phyloP scores from a whole-genome alignment of 1,284 basidiomycete species.

The Pascua guehoae region DNA sequence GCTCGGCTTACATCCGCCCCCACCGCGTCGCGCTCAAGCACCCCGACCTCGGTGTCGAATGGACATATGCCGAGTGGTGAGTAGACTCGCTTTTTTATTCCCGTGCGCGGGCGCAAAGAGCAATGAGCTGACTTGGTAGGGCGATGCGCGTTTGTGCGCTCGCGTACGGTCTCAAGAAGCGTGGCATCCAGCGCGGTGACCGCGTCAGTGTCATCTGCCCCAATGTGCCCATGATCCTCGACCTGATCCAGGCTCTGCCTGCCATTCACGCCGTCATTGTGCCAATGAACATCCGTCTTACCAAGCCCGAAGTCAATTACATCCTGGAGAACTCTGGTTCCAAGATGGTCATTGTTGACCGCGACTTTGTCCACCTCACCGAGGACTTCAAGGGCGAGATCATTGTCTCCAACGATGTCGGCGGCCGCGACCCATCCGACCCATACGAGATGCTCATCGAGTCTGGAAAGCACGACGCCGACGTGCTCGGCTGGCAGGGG shows the following conservation, averaged over 20 bases:
- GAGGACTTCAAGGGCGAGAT: constrained; percentile 17
- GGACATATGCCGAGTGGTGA: constrained; percentile 22
- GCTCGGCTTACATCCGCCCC: constrained; percentile 17
- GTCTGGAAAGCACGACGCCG: constrained; percentile 13
- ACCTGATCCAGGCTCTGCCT: constrained; percentile 17
- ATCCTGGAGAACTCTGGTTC: constrained; percentile 18
- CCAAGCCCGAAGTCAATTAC: constrained; percentile 18
- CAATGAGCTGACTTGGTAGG: constrained; percentile 9
- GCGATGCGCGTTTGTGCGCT: constrained; percentile 45
- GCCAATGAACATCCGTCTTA: constrained; percentile 19
- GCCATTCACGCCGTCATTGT: constrained; percentile 18
- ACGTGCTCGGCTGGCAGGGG: constrained; percentile 11
- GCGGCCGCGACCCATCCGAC: constrained; percentile 14
- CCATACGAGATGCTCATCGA: constrained; percentile 19
- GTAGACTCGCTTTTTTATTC: background rate
- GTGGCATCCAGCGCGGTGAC: constrained; percentile 73
- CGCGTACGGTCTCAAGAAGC: constrained; percentile 63
- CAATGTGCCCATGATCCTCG: constrained; percentile 19
- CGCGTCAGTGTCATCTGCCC: constrained; percentile 60
- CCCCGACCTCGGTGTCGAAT: constrained; percentile 17
- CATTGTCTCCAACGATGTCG: constrained; percentile 14
- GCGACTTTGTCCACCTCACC: constrained; percentile 18
- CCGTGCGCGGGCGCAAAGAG: background rate
- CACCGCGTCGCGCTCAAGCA: constrained; percentile 17
- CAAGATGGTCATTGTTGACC: constrained; percentile 13